Evolutionary conservation across 2,329 filamentous ascomycete genomes (phyloP).

Genomic region (Pyrenochaeta sp.): DNA sequence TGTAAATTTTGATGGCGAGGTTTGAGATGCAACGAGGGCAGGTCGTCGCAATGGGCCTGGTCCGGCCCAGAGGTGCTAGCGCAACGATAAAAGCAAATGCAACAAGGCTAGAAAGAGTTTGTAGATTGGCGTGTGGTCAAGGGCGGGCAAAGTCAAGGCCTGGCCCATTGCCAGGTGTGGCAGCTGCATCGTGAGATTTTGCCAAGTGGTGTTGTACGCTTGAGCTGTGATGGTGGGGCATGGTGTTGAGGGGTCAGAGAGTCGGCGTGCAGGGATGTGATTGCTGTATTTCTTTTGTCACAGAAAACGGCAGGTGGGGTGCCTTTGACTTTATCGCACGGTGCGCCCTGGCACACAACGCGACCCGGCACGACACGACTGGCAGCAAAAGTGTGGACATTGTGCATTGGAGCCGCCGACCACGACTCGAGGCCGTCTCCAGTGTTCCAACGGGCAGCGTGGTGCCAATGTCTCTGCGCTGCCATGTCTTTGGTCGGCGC

Average conservation of each 20-base stretch:
- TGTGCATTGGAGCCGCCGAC: neutral
- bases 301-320: conserved; percentile 43
- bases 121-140: neutral
- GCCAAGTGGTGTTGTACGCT: conserved; percentile 16
- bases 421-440: neutral
- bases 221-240: conserved; percentile 14
- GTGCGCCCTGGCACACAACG: neutral
- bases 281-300: conserved; percentile 21
- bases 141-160: neutral
- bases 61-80: neutral
- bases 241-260: conserved; percentile 42
- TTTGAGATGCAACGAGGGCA: neutral
- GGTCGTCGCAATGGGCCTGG: neutral
- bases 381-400: too few relatives aligned
- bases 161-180: conserved; percentile 1
- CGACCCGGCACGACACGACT: too few relatives aligned
- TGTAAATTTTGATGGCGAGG: neutral
- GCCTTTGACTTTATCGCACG: neutral
- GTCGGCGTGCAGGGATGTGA: conserved; percentile 29
- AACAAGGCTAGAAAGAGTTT: neutral
- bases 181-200: conserved; percentile 18
- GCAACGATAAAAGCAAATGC: neutral
- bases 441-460: neutral
- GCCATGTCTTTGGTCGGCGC: conserved; percentile 2
- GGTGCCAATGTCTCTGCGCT: conserved; percentile 9